Evolutionary conservation across 148 eudicot species (phyloP).

Genomic region (Spergularia bocconei): DNA sequence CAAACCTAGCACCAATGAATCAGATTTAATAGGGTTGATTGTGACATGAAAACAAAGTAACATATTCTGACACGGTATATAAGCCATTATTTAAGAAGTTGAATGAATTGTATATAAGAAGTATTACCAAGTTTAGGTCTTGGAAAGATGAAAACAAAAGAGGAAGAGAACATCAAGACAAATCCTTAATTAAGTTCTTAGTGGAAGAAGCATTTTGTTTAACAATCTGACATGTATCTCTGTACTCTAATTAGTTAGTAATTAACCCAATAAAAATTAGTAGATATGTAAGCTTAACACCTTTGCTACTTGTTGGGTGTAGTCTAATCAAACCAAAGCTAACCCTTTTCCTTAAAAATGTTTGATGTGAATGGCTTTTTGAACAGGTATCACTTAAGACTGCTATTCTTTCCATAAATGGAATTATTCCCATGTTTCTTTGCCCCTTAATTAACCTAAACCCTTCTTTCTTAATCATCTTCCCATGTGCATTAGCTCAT

Average conservation of each 20-base stretch:
- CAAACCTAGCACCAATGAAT: too few species aligned
- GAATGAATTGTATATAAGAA: not conserved
- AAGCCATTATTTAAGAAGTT: not conserved
- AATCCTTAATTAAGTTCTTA: conserved; percentile 8
- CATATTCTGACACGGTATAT: not conserved
- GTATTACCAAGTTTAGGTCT: not conserved
- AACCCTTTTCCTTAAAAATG: conserved; percentile 26
- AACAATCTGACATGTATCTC: conserved; percentile 17
- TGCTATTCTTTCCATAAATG: conserved; percentile 26
- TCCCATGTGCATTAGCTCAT: conserved; percentile 6
- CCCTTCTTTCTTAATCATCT: not conserved
- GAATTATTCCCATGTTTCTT: conserved; percentile 40
- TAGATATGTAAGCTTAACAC: conserved; percentile 7
- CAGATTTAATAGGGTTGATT: too few species aligned
- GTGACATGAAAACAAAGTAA: too few species aligned
- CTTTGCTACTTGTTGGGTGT: conserved; percentile 20
- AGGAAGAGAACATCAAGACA: conserved; percentile 10
- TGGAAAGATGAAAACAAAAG: not conserved
- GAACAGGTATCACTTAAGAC: conserved; percentile 21
- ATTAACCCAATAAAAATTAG: not conserved
- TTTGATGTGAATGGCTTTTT: conserved; percentile 19
- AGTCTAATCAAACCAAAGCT: conserved; percentile 31
- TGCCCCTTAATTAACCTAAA: conserved; percentile 1
- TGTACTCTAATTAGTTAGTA: conserved; percentile 3
- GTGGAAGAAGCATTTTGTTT: conserved; percentile 28